Evolutionary conservation across 75 land plant genomes (phyloP), one percentile per base, ranked within the genome.

Genomic region (Pinus tabuliformis): DNA sequence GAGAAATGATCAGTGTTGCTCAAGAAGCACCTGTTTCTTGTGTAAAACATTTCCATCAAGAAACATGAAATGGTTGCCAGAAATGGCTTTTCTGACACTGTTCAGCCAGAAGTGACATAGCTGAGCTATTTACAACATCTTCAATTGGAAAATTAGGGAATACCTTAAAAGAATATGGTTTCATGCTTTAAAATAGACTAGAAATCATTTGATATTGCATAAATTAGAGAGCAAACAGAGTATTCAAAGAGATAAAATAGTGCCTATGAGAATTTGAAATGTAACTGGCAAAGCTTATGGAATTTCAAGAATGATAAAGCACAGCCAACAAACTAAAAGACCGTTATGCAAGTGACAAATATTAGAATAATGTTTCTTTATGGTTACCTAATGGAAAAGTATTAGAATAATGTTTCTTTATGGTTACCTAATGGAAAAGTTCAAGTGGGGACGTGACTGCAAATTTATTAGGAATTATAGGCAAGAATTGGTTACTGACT

Each of bases 401-500:
- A 63, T 1, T 13, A 17, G 37, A 63, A 17, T 63, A 63, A 28
- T 63, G 33, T 26, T 4, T 63, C 33, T 39, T 4, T 39, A 39
- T 39, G 42, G 42, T 39, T 39, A 39, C 42, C 42, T 36, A 63
- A 16, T 30, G 66, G 30, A 63, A 63, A 63, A 28, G 28, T 63
- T 30, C 6, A 5, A 62, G 30, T 30, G 18, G 33, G 62, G 6
- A 30, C 14, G 12, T 62, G 15, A 36, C 15, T 63, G 17, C 33
- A 5, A 0, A 33, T 33, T 33, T 33, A 64, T 17, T 64, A 64
- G 68, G 42, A 17, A 16, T 64, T 33, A 64, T n/a, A 64, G 33
- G 36, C 39, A 64, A 17, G 37, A n/a, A 64, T 64, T 64, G 42
- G n/a, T 64, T 33, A 64, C 18, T 64, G 68, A 64, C 37, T 64